Evolutionary conservation across 164 flowering plant species (phyloP).

Genomic region (Nelumbo lutea): DNA sequence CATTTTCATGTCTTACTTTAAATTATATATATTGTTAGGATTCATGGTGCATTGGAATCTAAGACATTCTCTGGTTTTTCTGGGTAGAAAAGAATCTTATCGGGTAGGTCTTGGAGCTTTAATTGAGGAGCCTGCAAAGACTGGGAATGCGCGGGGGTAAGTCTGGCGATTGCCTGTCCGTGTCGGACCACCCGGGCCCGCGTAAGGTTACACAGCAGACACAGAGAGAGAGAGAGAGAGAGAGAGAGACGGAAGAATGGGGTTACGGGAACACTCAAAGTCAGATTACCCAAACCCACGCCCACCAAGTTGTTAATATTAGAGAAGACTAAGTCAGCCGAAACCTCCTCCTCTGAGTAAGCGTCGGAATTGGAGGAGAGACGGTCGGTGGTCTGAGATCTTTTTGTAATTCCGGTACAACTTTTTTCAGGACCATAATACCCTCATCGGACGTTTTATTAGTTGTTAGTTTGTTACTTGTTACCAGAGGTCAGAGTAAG

Average conservation of each 20-base stretch:
- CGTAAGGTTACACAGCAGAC: slow-evolving; percentile 5
- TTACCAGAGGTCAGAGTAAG: too few species aligned
- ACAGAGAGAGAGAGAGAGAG: too few species aligned
- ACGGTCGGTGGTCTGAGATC: neutral
- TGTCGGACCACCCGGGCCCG: too few species aligned
- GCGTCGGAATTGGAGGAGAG: slow-evolving; percentile 4
- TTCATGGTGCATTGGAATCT: neutral
- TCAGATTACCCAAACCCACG: too few species aligned
- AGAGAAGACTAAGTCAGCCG: slow-evolving; percentile 17
- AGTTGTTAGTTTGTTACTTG: too few species aligned
- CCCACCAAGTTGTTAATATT: too few species aligned
- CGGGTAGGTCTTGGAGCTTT: neutral
- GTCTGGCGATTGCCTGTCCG: too few species aligned
- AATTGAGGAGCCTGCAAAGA: neutral
- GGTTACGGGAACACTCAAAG: neutral
- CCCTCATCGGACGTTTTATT: too few species aligned
- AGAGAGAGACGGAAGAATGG: slow-evolving; percentile 6
- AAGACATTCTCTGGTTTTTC: neutral
- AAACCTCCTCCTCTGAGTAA: slow-evolving; percentile 36
- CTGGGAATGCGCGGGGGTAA: too few species aligned
- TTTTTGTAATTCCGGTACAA: too few species aligned
- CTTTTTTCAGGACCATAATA: too few species aligned
- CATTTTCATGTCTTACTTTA: slow-evolving; percentile 13
- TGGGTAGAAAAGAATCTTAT: neutral
- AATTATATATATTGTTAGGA: too few species aligned